Evolutionary conservation across 768 basidiomycete species (phyloP), one percentile per base, ranked within the genome.

Genomic region (Termitomyces sp.): DNA sequence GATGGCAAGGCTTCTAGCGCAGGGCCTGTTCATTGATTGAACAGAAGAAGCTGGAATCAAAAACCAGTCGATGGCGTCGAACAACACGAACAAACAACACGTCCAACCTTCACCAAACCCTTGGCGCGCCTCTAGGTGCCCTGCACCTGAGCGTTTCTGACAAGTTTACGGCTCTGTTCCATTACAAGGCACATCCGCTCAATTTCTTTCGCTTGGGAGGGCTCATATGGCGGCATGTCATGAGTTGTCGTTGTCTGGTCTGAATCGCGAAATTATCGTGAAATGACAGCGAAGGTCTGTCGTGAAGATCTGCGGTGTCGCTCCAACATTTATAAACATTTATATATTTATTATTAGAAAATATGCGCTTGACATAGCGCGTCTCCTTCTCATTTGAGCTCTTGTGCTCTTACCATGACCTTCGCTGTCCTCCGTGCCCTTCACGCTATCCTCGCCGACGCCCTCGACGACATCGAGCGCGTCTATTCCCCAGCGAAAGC

Each of bases 381-480:
- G 11, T 42, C 18, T 38, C 18, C 35, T 51, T 46, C 54, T 59
- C 51, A n/a, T 60, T 54, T 33, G 54, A 45, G 20, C 40, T 28
- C 55, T 20, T 42, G 45, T 59, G 36, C 49, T 67, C 52, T 53
- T 22, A 61, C 62, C 64, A 83, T 83, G 84, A 87, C 89, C 56
- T 85, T 91, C 65, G 78, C 85, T 35, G 78, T 80, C 58, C 81
- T 91, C 57, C 83, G 83, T 50, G 82, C 84, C 38, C 81, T 91
- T 46, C 84, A 89, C 63, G 73, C 80, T 63, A 81, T 91, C 68
- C 82, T 91, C 65, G 86, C 84, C 67, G 79, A 87, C 65, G 88
- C 89, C 28, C 74, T 91, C 63, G 81, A 85, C 72, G 86, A 89
- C 66, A 87, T 91, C 16, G 84, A 90, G 71, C 76, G 75, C 55